phyloP scores from a whole-genome alignment of 2,329 filamentous ascomycete species.

The Penicillium sp. region DNA sequence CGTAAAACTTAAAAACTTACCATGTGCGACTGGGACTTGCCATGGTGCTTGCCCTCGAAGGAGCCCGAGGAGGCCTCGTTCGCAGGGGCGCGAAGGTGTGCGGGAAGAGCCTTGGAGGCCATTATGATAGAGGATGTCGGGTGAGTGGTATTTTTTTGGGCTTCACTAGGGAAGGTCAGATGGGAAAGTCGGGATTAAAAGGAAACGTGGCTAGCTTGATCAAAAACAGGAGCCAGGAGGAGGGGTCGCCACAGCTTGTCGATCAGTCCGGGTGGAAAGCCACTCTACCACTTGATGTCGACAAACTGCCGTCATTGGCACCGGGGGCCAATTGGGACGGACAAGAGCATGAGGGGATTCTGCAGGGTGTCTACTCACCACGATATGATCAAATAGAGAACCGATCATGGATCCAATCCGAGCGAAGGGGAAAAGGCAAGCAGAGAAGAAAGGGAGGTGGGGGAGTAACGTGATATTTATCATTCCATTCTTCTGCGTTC shows the following conservation, averaged over 20 bases:
- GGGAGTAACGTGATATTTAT: slow-evolving; percentile 20
- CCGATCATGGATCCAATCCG: slow-evolving; percentile 2
- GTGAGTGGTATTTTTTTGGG: background rate
- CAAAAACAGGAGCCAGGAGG: slow-evolving; percentile 3
- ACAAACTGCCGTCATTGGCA: slow-evolving; percentile 33
- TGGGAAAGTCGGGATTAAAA: background rate
- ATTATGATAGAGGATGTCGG: slow-evolving; percentile 47
- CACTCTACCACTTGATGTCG: slow-evolving; percentile 20
- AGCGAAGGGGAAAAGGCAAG: slow-evolving; percentile 6
- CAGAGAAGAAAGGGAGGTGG: slow-evolving; percentile 13
- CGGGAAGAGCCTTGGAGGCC: slow-evolving; percentile 75
- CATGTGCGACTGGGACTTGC: slow-evolving; percentile 57
- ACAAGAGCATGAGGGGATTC: background rate
- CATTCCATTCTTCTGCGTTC: background rate
- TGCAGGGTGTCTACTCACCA: background rate
- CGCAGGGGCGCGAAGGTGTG: slow-evolving; percentile 71
- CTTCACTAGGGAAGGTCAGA: background rate
- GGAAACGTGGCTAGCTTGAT: slow-evolving; percentile 13
- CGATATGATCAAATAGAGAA: background rate
- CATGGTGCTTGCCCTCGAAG: slow-evolving; percentile 51
- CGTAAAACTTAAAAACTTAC: slow-evolving; percentile 39
- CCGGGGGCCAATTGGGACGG: background rate
- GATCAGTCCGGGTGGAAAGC: slow-evolving; percentile 21
- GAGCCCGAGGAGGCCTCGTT: slow-evolving; percentile 37
- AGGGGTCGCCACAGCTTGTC: slow-evolving; percentile 27